Base-by-base conservation (phyloP, 2,329 filamentous ascomycete species). In the Dothistroma septosporum region DNA sequence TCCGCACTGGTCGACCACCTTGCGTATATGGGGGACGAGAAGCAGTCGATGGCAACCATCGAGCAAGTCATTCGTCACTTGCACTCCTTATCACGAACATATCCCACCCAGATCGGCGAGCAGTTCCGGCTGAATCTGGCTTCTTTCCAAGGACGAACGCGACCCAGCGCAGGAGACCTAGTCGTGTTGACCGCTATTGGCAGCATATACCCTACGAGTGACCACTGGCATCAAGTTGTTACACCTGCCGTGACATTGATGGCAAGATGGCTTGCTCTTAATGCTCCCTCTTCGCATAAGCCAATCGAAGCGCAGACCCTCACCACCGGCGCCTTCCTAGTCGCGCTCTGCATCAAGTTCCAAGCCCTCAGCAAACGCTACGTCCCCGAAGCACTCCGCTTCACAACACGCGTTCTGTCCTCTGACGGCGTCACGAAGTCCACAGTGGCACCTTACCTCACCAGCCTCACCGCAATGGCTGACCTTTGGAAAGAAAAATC, bases 191-290 rank as follows among this genome's bases (percentile, higher is more conserved):
- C 91, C 0, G 92, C 91, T 0, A 85, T 97, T 61, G 86, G 88
- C 46, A 87, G 86, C 1, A 89, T 95, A 57, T 99, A 96, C 71
- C 92, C 94, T 4, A 96, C 94, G 0, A 97, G 92, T 0, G 94
- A 99, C 76, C 92, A 97, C 76, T 99, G 97, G 76, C 94, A 99
- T 70, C 89, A 94, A 69, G 91, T 97, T 37, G 89, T 91, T 46
- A 99, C 94, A 1, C 94, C 94, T 1, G 89, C 93, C 0, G 89
- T 91, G 76, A 85, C 97, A 5, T 84, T 87, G n/a, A 90, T 97
- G 75, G 85, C 84, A 12, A 86, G 91, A 58, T 97, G 90, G 76
- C 82, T 99, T 28, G 91, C 89, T 1, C 86, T 96, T 68, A 91
- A 87, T 59, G 81, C 87, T 0, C 65, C 68, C 28, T 59, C 61